Evolutionary conservation across 2,329 filamentous ascomycete genomes (phyloP).

Genomic region (Arthrobotrys conoides): DNA sequence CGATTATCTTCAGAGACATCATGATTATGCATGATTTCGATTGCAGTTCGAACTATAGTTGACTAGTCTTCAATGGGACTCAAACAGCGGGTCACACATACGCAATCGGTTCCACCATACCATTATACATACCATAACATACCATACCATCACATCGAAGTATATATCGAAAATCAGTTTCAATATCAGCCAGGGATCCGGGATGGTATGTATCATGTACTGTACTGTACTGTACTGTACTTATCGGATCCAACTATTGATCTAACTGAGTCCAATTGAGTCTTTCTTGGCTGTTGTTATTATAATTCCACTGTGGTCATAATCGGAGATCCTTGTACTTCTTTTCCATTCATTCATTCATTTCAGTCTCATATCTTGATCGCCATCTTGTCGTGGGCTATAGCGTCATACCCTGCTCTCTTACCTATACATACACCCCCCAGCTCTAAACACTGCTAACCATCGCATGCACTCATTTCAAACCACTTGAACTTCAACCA

Average conservation of each 20-base stretch:
- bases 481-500: constrained; percentile 28
- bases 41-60: too few relatives aligned
- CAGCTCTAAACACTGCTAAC: neutral
- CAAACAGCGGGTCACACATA: constrained; percentile 16
- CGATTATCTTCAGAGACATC: neutral
- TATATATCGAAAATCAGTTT: neutral
- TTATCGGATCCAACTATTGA: too few relatives aligned
- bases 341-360: too few relatives aligned
- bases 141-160: too few relatives aligned
- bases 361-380: neutral
- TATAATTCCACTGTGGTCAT: neutral
- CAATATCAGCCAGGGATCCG: neutral
- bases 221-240: too few relatives aligned
- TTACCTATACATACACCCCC: neutral
- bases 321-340: neutral
- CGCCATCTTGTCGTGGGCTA: constrained; percentile 6
- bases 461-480: constrained; percentile 24
- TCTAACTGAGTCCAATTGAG: neutral
- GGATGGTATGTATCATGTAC: constrained; percentile 10
- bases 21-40: too few relatives aligned
- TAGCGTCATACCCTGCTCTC: constrained; percentile 40
- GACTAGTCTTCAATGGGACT: constrained; percentile 37
- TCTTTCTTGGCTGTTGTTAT: neutral
- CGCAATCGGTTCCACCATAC: constrained; percentile 44
- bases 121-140: too few relatives aligned